Percentiles rank a stretch among this genome's conserved stretches.
These are phyloP conservation scores for Colletotrichum sp. DNA, from an alignment of 2,329 filamentous ascomycete species.

Conservation along the genomic window DNA sequence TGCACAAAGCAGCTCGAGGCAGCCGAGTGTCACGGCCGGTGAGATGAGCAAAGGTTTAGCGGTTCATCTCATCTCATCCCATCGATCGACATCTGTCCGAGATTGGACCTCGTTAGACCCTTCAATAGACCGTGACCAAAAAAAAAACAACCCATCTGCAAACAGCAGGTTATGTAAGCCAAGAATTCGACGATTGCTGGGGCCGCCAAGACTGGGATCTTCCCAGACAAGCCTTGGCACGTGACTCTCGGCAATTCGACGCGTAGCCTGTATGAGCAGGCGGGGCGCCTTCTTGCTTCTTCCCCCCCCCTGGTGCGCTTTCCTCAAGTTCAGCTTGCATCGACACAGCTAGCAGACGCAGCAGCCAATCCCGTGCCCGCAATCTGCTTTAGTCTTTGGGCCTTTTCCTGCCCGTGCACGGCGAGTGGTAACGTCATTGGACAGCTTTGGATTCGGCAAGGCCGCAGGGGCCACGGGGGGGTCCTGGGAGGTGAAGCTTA, in stretches of 20 bases:
- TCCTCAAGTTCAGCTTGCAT: neutral
- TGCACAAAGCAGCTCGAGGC: neutral
- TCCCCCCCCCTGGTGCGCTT: neutral
- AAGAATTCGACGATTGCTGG: neutral
- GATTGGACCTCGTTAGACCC: neutral
- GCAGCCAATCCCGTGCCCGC: neutral
- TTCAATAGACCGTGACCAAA: neutral
- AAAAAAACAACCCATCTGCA: neutral
- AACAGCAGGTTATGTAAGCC: constrained; percentile 6
- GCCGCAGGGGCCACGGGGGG: neutral
- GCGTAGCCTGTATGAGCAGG: constrained; percentile 3
- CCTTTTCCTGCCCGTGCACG: neutral
- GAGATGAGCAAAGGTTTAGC: neutral
- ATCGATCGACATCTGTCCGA: neutral
- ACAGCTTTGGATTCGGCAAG: neutral
- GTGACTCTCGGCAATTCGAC: constrained; percentile 14
- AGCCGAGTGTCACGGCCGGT: neutral
- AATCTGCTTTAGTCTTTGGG: neutral
- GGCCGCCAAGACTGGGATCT: neutral
- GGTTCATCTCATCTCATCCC: neutral
- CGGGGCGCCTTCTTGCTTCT: no score
- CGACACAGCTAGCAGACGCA: neutral
- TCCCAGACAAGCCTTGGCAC: constrained; percentile 8
- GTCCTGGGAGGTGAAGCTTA: neutral
- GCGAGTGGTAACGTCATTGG: neutral